Evolutionary conservation across 768 basidiomycete species (phyloP).

Genomic region (Xanthoconium purpureum): DNA sequence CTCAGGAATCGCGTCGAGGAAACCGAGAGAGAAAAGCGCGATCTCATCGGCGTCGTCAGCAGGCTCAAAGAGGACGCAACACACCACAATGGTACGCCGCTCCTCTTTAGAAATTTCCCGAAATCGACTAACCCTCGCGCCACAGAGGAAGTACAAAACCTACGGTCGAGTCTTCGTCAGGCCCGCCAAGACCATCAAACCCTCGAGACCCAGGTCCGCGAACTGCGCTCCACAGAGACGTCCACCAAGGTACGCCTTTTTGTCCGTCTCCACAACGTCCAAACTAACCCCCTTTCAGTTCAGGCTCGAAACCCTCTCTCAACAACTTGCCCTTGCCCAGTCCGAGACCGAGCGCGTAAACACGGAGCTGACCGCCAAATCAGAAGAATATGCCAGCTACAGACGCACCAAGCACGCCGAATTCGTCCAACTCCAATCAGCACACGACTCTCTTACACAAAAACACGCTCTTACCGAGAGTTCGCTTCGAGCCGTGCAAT

Average conservation of each 20-base stretch:
- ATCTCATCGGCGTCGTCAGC: conserved; percentile 79
- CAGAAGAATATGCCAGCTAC: conserved; percentile 81
- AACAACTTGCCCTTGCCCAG: conserved; percentile 77
- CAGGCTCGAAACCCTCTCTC: conserved; percentile 78
- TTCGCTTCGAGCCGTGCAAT: conserved; percentile 70
- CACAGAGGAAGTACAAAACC: conserved; percentile 67
- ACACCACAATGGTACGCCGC: conserved; percentile 66
- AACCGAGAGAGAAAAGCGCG: conserved; percentile 86
- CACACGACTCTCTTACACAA: conserved; percentile 70
- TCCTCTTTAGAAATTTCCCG: background rate
- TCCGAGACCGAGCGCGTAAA: conserved; percentile 72
- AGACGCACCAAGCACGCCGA: conserved; percentile 80
- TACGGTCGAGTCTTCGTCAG: conserved; percentile 69
- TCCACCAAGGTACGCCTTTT: conserved; percentile 59
- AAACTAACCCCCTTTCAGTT: conserved; percentile 47
- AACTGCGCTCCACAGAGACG: conserved; percentile 71
- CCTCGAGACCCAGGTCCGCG: conserved; percentile 65
- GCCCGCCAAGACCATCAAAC: conserved; percentile 69
- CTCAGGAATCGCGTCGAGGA: conserved; percentile 66
- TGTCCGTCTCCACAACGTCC: background rate
- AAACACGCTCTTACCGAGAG: conserved; percentile 63
- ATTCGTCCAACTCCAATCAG: conserved; percentile 68
- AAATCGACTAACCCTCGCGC: background rate
- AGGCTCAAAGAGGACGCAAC: conserved; percentile 72
- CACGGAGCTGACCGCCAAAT: conserved; percentile 64